Percentiles rank a stretch among this genome's conserved stretches.
Evolutionary conservation across 176 grass and related monocot species (phyloP).

Genomic region (Eleusine coracana): DNA sequence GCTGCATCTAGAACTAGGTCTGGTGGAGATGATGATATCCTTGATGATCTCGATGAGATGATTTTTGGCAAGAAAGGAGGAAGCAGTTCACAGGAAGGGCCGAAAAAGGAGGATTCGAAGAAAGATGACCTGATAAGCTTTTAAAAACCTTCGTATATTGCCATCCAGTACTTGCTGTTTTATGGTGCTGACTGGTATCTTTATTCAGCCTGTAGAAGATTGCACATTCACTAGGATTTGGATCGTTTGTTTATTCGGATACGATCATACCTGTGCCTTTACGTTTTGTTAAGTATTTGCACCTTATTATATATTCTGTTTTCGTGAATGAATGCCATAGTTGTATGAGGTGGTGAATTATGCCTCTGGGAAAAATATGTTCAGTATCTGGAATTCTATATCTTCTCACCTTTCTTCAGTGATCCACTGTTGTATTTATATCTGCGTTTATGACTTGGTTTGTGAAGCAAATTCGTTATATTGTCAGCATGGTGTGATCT

Average conservation of each 20-base stretch:
- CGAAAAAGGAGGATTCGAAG: slow-evolving; percentile 62
- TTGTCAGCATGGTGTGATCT: too few relatives aligned
- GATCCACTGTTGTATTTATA: not conserved
- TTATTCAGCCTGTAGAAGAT: slow-evolving; percentile 45
- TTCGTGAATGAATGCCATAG: slow-evolving; percentile 21
- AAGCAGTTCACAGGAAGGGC: slow-evolving; percentile 54
- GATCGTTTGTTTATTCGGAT: slow-evolving; percentile 43
- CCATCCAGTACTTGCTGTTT: slow-evolving; percentile 30
- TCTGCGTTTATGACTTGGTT: not conserved
- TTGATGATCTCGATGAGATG: slow-evolving; percentile 91
- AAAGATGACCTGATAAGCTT: slow-evolving; percentile 89
- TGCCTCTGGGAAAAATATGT: not conserved
- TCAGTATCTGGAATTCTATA: not conserved
- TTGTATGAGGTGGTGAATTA: slow-evolving; percentile 26
- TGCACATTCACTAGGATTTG: slow-evolving; percentile 46
- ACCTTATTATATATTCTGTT: slow-evolving; percentile 11
- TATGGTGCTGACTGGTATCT: slow-evolving; percentile 38
- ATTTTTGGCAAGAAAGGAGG: slow-evolving; percentile 93
- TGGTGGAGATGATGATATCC: slow-evolving; percentile 82
- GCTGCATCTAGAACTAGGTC: slow-evolving; percentile 60
- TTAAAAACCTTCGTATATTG: slow-evolving; percentile 34
- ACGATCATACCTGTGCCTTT: slow-evolving; percentile 32
- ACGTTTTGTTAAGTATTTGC: slow-evolving; percentile 28
- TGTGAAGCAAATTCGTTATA: not conserved
- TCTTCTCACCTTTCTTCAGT: not conserved